Percentiles rank a stretch among this genome's conserved stretches.
phyloP scores from a whole-genome alignment of 352 stramenopile genomes.

The Blastocystis sp. region DNA sequence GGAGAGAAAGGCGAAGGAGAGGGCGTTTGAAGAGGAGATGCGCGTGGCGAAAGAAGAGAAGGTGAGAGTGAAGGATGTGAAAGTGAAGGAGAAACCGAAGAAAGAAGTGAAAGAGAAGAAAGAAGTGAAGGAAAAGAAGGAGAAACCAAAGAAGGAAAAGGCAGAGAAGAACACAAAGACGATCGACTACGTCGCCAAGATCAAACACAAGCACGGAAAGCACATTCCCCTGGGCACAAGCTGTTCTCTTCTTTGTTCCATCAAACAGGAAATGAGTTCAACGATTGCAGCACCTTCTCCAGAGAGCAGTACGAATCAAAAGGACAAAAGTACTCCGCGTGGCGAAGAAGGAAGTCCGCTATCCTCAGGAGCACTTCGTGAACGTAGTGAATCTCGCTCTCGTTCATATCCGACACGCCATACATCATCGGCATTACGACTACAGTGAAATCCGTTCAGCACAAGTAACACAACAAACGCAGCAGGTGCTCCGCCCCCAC shows the following conservation, averaged over 20 bases:
- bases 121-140: neutral
- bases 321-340: neutral
- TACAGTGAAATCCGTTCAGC: neutral
- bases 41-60: neutral
- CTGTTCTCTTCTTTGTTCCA: neutral
- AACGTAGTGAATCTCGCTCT: slow-evolving; percentile 1
- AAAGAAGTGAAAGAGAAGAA: neutral
- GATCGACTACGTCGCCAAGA: neutral
- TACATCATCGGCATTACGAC: neutral
- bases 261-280: neutral
- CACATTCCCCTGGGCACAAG: slow-evolving; percentile 8
- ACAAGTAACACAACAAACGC: neutral
- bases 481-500: slow-evolving; percentile 25
- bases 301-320: neutral
- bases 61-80: neutral
- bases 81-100: neutral
- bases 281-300: neutral
- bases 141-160: slow-evolving; percentile 9
- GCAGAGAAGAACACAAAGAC: neutral
- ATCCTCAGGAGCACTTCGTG: neutral
- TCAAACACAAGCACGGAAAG: neutral
- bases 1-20: slow-evolving; percentile 36
- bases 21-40: neutral
- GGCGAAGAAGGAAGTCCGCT: neutral
- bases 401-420: neutral